Base-by-base conservation (phyloP, 371 early-diverging fungal genomes). In the Lichtheimia ramosa region DNA sequence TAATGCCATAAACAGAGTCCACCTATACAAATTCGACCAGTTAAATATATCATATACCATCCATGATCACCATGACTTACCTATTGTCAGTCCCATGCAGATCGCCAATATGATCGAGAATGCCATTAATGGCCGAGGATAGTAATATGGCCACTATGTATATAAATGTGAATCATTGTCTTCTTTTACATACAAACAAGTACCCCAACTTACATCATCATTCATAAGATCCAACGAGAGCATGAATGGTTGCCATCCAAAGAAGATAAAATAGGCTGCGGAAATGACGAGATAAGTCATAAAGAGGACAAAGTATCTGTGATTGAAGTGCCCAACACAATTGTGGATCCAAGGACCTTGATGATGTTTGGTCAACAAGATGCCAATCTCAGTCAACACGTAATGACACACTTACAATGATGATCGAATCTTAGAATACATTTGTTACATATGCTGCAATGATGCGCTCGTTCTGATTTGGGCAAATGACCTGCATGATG, bases 391-490 rank as follows among this genome's bases (percentile, higher is more conserved):
- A n/a, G n/a, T n/a, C 0, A 16, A 46, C 16, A 16, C 46, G 16
- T 46, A 16, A 12, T 55, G 13, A 41, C 13, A 28, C 12, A 43
- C 80, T 73, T 80, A 82, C 88, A 83, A 57, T 83, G 83, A 61
- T 89, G 89, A 65, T 88, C 88, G 71, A 86, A 84, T 62, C 81
- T 80, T 24, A 88, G 76, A 3, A 96, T 88, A 65, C 96, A 97
- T 21, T 77, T 65, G 49, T 90, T 86, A 68, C 97, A 97, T 34
- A 89, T 87, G 53, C 87, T 88, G 71, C 97, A 97, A 68, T 97
- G 97, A 65, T 97, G 96, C 8, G 95, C 84, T 56, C 97, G 83
- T 62, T 92, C 93, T 7, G 97, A 94, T 71, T 94, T 95, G 2
- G 89, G 89, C 20, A 85, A 64, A 24, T 74, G 75, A 58, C 86